Evolutionary conservation across 495 filamentous ascomycete genomes (phyloP).

Genomic region (Aspergillus coremiiformis): DNA sequence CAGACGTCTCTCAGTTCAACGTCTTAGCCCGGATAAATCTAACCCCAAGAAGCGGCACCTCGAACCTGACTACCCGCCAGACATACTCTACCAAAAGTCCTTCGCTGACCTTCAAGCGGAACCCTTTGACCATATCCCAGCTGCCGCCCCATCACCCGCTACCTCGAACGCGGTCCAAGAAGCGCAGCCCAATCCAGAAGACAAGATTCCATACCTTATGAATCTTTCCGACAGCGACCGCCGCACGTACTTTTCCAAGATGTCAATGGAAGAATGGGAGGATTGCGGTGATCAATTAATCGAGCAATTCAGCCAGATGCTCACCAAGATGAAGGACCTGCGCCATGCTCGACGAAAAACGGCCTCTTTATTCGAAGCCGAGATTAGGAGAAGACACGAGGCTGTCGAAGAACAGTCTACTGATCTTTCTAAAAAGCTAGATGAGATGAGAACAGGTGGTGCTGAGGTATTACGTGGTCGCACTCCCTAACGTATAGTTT

Average conservation of each 20-base stretch:
- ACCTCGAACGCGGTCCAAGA: background rate
- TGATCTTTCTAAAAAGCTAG: conserved; percentile 34
- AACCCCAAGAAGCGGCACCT: conserved; percentile 29
- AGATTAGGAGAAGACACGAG: conserved; percentile 49
- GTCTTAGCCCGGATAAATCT: conserved; percentile 9
- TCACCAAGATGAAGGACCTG: conserved; percentile 55
- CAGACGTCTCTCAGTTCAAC: conserved; percentile 15
- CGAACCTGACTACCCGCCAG: conserved; percentile 36
- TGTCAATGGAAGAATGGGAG: conserved; percentile 72
- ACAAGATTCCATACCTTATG: conserved; percentile 26
- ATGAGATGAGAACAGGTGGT: conserved; percentile 39
- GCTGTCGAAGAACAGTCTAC: conserved; percentile 27
- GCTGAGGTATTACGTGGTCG: conserved; percentile 36
- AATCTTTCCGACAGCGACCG: conserved; percentile 39
- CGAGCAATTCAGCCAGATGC: conserved; percentile 55
- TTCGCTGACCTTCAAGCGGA: conserved; percentile 39
- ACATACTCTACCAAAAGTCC: conserved; percentile 36
- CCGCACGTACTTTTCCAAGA: conserved; percentile 52
- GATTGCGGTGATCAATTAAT: conserved; percentile 74
- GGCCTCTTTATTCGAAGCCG: conserved; percentile 59
- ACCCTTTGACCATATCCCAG: conserved; percentile 37
- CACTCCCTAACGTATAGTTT: conserved; percentile 18
- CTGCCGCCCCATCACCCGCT: conserved; percentile 12
- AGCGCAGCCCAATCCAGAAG: conserved; percentile 13
- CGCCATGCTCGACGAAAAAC: conserved; percentile 58